Conservation (phyloP, 306 rosid genomes). For the Gastrolobium villosum region DNA sequence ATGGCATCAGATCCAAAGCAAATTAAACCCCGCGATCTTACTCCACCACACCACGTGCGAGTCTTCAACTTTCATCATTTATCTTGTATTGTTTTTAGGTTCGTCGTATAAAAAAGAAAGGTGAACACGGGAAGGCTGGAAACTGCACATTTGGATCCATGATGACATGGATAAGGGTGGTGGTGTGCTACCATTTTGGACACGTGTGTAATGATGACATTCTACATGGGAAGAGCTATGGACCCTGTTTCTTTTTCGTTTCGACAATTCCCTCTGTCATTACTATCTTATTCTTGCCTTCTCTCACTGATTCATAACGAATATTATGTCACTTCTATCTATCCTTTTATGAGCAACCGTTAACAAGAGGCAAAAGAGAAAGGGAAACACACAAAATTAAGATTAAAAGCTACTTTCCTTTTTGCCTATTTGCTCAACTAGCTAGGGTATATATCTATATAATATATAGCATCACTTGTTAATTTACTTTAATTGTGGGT, state of each 20-base stretch:
- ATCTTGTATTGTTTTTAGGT: slow-evolving; percentile 23
- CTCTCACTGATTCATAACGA: slow-evolving; percentile 39
- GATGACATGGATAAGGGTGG: slow-evolving; percentile 51
- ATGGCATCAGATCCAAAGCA: slow-evolving; percentile 86
- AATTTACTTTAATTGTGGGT: slow-evolving; percentile 7
- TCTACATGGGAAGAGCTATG: slow-evolving; percentile 49
- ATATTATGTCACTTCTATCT: slow-evolving; percentile 55
- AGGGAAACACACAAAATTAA: slow-evolving; percentile 18
- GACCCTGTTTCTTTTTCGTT: slow-evolving; percentile 44
- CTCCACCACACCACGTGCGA: slow-evolving; percentile 66
- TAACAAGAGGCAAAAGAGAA: slow-evolving; percentile 36
- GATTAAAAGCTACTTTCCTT: slow-evolving; percentile 43
- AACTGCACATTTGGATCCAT: slow-evolving; percentile 58
- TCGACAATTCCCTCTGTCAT: slow-evolving; percentile 53
- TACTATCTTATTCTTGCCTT: slow-evolving; percentile 14
- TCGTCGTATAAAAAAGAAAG: slow-evolving; percentile 13
- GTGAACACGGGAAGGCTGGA: slow-evolving; percentile 44
- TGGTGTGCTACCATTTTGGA: slow-evolving; percentile 47
- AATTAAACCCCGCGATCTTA: slow-evolving; percentile 44
- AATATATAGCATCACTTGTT: slow-evolving; percentile 9
- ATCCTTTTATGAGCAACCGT: slow-evolving; percentile 39
- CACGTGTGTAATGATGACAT: slow-evolving; percentile 69
- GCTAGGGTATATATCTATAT: not conserved
- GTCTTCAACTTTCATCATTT: slow-evolving; percentile 53
- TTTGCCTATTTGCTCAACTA: slow-evolving; percentile 33